phyloP scores from a whole-genome alignment of 140 eudicot species.

The Oenanthe javanica region DNA sequence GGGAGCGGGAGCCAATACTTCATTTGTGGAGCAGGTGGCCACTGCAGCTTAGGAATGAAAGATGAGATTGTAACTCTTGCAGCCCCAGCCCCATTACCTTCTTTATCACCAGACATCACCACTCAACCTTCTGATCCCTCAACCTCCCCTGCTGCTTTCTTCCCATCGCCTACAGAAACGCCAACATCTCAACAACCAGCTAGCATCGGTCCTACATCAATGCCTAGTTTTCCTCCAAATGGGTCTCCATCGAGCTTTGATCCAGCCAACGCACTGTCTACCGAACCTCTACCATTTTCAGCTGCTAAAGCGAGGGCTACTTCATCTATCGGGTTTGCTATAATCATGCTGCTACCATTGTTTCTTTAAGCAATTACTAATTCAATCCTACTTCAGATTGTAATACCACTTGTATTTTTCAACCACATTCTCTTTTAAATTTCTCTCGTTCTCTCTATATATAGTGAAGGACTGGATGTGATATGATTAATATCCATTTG shows the following conservation, averaged over 20 bases:
- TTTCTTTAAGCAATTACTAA: constrained; percentile 14
- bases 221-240: background rate
- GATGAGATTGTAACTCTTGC: constrained; percentile 38
- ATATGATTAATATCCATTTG: background rate
- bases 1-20: constrained; percentile 80
- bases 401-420: background rate
- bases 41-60: constrained; percentile 71
- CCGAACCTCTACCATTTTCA: constrained; percentile 26
- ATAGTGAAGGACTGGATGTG: background rate
- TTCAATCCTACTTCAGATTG: background rate
- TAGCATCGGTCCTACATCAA: background rate
- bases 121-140: constrained; percentile 11
- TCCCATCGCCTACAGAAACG: background rate
- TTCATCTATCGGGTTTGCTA: constrained; percentile 31
- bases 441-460: background rate
- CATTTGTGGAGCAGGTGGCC: constrained; percentile 63
- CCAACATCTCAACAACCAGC: constrained; percentile 3
- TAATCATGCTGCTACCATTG: constrained; percentile 31
- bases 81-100: constrained; percentile 22
- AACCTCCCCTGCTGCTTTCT: background rate
- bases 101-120: constrained; percentile 25
- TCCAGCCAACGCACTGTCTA: constrained; percentile 7
- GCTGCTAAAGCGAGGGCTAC: constrained; percentile 28
- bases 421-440: constrained; percentile 12
- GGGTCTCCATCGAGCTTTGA: constrained; percentile 22